phyloP scores from a whole-genome alignment of 352 stramenopile genomes.

The Globisporangium cylindrosporum region DNA sequence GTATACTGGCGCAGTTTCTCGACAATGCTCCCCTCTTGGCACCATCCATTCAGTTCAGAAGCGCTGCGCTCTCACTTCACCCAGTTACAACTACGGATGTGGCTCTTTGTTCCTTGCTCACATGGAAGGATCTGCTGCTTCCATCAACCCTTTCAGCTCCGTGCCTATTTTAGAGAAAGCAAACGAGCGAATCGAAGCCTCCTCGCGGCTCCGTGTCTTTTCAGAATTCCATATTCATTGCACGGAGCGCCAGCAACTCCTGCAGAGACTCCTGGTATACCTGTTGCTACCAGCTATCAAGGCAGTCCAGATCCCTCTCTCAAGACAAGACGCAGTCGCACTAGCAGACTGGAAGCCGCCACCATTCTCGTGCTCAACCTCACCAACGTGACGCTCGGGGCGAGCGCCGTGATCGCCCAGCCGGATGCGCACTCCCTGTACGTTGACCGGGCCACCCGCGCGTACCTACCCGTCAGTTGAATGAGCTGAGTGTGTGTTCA shows the following conservation, averaged over 20 bases:
- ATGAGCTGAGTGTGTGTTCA: too few species aligned
- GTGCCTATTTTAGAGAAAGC: neutral
- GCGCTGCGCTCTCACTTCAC: neutral
- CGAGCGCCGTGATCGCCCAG: constrained; percentile 18
- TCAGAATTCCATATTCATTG: neutral
- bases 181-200: neutral
- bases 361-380: constrained; percentile 17
- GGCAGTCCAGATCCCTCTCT: neutral
- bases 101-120: neutral
- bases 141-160: constrained; percentile 6
- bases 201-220: neutral
- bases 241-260: neutral
- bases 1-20: neutral
- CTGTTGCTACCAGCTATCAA: neutral
- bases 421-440: constrained; percentile 18
- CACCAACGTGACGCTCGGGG: constrained; percentile 17
- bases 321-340: neutral
- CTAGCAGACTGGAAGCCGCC: neutral
- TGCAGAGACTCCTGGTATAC: too few species aligned
- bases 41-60: constrained; percentile 1
- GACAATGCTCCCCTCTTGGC: neutral
- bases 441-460: neutral
- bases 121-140: neutral
- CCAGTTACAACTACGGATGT: neutral
- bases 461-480: too few species aligned